These are phyloP conservation scores for Hypoxylon fuscum DNA, from an alignment of 495 filamentous ascomycete species.

Conservation along the genomic window DNA sequence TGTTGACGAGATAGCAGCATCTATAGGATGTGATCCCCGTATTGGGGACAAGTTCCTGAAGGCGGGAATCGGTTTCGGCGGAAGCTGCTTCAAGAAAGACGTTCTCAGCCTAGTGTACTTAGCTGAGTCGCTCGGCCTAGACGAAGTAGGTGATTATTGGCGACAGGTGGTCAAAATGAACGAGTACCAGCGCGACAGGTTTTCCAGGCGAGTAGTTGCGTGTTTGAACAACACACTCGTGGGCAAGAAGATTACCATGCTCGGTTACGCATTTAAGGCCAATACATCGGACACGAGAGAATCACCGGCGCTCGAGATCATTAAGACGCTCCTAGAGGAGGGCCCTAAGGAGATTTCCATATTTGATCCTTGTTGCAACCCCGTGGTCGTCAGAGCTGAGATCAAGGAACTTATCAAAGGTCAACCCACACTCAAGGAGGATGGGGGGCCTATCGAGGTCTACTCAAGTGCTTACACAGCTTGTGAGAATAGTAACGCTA, in stretches of 20 bases:
- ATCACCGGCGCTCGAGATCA: slow-evolving; percentile 72
- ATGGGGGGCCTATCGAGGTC: slow-evolving; percentile 48
- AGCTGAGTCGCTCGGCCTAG: slow-evolving; percentile 72
- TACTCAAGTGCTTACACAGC: slow-evolving; percentile 63
- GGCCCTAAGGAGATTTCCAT: slow-evolving; percentile 71
- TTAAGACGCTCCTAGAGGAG: slow-evolving; percentile 70
- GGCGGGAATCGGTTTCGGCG: slow-evolving; percentile 81
- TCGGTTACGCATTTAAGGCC: slow-evolving; percentile 87
- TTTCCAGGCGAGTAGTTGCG: slow-evolving; percentile 68
- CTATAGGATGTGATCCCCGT: slow-evolving; percentile 74
- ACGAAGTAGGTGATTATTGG: slow-evolving; percentile 83
- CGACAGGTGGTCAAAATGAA: slow-evolving; percentile 76
- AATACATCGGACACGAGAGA: slow-evolving; percentile 82
- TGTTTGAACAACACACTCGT: slow-evolving; percentile 74
- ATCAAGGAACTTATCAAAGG: slow-evolving; percentile 49
- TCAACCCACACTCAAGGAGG: slow-evolving; percentile 46
- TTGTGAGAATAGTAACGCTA: slow-evolving; percentile 59
- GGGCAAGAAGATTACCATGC: slow-evolving; percentile 75
- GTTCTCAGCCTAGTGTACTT: slow-evolving; percentile 79
- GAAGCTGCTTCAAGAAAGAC: slow-evolving; percentile 86
- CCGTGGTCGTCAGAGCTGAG: slow-evolving; percentile 52
- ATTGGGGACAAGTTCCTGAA: slow-evolving; percentile 81
- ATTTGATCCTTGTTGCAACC: slow-evolving; percentile 74
- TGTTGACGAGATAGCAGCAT: slow-evolving; percentile 73
- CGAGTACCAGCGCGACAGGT: slow-evolving; percentile 76